Conservation (phyloP, 495 filamentous ascomycete genomes). For the Penicillium canariense region DNA sequence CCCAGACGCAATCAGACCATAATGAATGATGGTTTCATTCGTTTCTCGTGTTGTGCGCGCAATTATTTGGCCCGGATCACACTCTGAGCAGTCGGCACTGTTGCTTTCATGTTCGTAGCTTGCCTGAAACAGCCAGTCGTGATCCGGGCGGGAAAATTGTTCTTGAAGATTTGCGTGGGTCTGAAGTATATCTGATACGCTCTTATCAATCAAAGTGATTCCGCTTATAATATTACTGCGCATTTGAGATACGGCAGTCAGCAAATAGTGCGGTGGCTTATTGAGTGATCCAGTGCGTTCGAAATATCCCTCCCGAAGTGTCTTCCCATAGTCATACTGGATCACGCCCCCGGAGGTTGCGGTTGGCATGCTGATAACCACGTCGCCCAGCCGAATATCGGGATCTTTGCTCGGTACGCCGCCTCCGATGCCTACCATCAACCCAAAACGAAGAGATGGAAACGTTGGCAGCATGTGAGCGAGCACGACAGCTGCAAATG, state of each 20-base stretch:
- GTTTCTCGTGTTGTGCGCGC: constrained; percentile 5
- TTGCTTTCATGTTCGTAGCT: constrained; percentile 23
- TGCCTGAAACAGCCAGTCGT: constrained; percentile 31
- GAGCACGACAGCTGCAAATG: constrained; percentile 23
- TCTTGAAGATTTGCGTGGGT: constrained; percentile 13
- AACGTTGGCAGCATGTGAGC: constrained; percentile 26
- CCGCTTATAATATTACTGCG: constrained; percentile 4
- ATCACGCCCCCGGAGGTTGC: constrained; percentile 25
- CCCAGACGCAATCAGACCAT: constrained; percentile 39
- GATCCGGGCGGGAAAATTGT: constrained; percentile 17
- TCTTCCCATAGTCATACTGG: constrained; percentile 43
- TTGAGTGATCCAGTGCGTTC: constrained; percentile 33
- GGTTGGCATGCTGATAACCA: constrained; percentile 34
- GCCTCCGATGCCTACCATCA: constrained; percentile 40
- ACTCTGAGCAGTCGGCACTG: constrained; percentile 14
- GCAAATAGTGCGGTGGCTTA: constrained; percentile 28
- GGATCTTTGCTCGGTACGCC: constrained; percentile 23
- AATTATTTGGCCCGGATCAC: constrained; percentile 7
- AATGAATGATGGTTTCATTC: constrained; percentile 23
- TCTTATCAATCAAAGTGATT: constrained; percentile 2
- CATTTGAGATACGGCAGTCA: constrained; percentile 17
- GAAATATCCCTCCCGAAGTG: constrained; percentile 22
- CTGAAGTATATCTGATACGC: not conserved
- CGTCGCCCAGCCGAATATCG: constrained; percentile 37
- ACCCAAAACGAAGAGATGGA: constrained; percentile 18